phyloP scores from a whole-genome alignment of 306 rosid species.

The Malus domestica region DNA sequence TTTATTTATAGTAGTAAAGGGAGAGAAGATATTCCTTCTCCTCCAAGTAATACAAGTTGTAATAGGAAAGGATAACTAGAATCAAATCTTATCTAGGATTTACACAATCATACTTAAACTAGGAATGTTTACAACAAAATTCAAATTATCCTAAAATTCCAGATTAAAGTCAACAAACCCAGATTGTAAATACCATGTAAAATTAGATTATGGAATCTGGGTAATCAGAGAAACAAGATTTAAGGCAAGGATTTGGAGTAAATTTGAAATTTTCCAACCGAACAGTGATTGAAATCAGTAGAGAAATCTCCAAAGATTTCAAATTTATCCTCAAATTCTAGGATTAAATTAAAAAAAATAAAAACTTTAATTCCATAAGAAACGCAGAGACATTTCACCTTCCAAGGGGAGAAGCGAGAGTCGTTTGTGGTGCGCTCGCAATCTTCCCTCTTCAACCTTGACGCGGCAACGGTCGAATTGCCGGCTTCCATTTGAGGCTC shows the following conservation, averaged over 20 bases:
- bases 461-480: background rate
- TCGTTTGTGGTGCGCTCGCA: slow-evolving; percentile 57
- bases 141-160: too few relatives aligned
- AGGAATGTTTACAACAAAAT: too few relatives aligned
- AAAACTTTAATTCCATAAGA: background rate
- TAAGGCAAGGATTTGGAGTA: too few relatives aligned
- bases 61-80: too few relatives aligned
- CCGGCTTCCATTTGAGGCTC: slow-evolving; percentile 14
- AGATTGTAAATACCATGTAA: background rate
- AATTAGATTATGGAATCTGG: background rate
- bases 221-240: background rate
- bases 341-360: background rate
- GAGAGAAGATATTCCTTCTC: too few relatives aligned
- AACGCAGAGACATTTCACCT: slow-evolving; percentile 34
- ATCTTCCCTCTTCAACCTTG: slow-evolving; percentile 59
- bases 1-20: too few relatives aligned
- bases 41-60: too few relatives aligned
- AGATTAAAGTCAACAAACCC: background rate
- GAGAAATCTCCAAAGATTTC: background rate
- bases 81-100: too few relatives aligned
- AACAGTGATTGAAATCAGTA: background rate
- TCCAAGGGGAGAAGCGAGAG: slow-evolving; percentile 53
- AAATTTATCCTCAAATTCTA: background rate
- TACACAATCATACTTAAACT: too few relatives aligned
- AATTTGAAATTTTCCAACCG: background rate